Percentiles rank a stretch among this genome's conserved stretches.
phyloP scores from a whole-genome alignment of 495 filamentous ascomycete genomes.

The Penicillium cinerascens region DNA sequence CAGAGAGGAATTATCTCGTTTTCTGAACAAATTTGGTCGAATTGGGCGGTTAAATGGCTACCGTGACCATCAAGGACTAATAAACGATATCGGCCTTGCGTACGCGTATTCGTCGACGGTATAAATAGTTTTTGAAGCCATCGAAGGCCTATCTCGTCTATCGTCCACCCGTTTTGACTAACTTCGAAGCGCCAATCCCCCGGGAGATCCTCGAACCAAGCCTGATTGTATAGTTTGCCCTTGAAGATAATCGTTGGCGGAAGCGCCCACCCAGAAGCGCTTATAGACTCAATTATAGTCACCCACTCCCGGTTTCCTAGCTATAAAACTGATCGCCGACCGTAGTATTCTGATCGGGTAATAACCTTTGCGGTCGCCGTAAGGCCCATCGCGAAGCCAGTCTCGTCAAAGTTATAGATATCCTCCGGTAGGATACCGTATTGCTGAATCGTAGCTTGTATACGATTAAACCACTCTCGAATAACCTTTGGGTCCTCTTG shows the following conservation, averaged over 20 bases:
- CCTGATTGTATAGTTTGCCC: not conserved
- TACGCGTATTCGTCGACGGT: not conserved
- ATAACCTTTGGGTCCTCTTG: slow-evolving; percentile 2
- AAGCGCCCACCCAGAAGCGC: not conserved
- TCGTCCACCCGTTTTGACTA: not conserved
- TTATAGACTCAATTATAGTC: not conserved
- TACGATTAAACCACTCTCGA: not conserved
- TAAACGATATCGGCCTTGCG: not conserved
- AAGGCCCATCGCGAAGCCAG: not conserved
- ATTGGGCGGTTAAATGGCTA: not conserved
- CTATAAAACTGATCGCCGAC: not conserved
- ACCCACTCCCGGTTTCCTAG: not conserved
- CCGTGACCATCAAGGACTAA: not conserved
- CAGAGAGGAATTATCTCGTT: not conserved
- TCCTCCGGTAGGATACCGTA: not conserved
- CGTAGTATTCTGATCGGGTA: not conserved
- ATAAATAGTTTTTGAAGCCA: not conserved
- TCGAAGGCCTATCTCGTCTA: not conserved
- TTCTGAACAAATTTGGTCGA: not conserved
- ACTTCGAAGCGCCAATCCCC: not conserved
- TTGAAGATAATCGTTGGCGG: not conserved
- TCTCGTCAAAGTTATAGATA: slow-evolving; percentile 1
- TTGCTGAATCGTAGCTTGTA: not conserved
- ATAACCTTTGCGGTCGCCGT: not conserved
- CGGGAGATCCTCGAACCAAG: not conserved